Percentiles rank a stretch among this genome's conserved stretches.
Conservation (phyloP, 306 rosid species). For the Trifolium repens region DNA sequence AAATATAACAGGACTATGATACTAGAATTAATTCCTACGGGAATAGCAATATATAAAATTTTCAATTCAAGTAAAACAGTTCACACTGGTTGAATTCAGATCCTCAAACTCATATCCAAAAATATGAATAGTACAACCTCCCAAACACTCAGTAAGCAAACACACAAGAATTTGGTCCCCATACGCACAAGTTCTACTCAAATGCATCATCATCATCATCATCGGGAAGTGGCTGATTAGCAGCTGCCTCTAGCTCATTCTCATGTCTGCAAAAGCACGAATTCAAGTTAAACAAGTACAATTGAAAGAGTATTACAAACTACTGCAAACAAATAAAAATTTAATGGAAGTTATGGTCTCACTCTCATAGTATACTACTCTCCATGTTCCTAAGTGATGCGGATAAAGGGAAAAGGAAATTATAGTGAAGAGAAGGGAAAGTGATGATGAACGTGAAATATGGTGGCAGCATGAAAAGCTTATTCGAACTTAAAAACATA, state of each 20-base stretch:
- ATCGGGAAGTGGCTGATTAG: conserved; percentile 80
- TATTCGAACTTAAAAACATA: not conserved
- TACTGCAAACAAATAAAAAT: too few relatives aligned
- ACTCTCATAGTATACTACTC: not conserved
- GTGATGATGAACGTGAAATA: not conserved
- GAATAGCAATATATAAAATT: not conserved
- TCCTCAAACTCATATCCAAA: conserved; percentile 31
- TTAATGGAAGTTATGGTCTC: not conserved
- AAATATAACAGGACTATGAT: not conserved
- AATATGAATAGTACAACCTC: conserved; percentile 36
- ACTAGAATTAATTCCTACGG: not conserved
- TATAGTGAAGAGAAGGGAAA: not conserved
- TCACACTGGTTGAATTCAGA: conserved; percentile 15
- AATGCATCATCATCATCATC: conserved; percentile 80
- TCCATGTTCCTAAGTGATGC: not conserved
- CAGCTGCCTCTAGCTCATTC: conserved; percentile 66
- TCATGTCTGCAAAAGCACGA: conserved; percentile 61
- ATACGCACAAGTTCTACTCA: conserved; percentile 44
- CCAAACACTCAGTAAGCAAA: conserved; percentile 4
- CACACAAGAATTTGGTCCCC: conserved; percentile 12
- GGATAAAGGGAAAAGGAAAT: not conserved
- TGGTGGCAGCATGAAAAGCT: not conserved
- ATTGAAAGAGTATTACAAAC: too few relatives aligned
- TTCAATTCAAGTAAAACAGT: not conserved
- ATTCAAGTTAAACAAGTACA: not conserved